These are phyloP conservation scores for Geoglossum glabrum DNA, from an alignment of 495 filamentous ascomycete species.

Conservation along the genomic window DNA sequence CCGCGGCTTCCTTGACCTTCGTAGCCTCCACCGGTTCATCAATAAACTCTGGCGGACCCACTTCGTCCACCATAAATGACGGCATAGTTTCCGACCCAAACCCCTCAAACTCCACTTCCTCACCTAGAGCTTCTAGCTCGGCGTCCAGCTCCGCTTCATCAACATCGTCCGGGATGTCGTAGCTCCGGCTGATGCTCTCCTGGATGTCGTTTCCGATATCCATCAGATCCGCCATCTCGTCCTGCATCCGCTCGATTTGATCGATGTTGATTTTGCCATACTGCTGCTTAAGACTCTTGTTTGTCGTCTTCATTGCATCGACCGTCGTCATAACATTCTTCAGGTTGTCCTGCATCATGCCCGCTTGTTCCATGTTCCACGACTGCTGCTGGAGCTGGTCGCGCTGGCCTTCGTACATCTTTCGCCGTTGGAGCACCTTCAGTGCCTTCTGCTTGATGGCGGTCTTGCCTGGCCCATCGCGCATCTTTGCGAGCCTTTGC, in stretches of 20 bases:
- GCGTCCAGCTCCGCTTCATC: conserved; percentile 96
- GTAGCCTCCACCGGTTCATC: conserved; percentile 27
- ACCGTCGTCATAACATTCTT: conserved; percentile 98
- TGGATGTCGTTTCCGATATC: conserved; percentile 98
- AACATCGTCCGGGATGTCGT: conserved; percentile 92
- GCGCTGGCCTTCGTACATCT: conserved; percentile 84
- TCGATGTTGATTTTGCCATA: conserved; percentile 95
- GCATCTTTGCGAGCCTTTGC: conserved; percentile 74
- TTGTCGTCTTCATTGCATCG: conserved; percentile 90
- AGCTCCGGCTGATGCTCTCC: conserved; percentile 80
- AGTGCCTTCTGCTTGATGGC: conserved; percentile 88
- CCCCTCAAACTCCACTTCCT: conserved; percentile 60
- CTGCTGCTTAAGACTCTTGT: conserved; percentile 82
- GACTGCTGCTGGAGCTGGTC: conserved; percentile 88
- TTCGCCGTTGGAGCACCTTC: conserved; percentile 87
- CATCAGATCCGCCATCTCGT: conserved; percentile 97
- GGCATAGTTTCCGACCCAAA: conserved; percentile 45
- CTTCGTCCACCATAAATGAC: conserved; percentile 73
- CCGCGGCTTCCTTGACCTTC: conserved; percentile 57
- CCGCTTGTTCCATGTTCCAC: conserved; percentile 99
- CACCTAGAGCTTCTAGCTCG: conserved; percentile 82
- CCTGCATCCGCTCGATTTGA: conserved; percentile 93
- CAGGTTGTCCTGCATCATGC: conserved; percentile 98
- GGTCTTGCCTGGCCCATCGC: conserved; percentile 84
- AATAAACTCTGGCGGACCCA: conserved; percentile 64